These are phyloP conservation scores for Solanum chilense DNA, from an alignment of 257 asterid species.

Conservation along the genomic window DNA sequence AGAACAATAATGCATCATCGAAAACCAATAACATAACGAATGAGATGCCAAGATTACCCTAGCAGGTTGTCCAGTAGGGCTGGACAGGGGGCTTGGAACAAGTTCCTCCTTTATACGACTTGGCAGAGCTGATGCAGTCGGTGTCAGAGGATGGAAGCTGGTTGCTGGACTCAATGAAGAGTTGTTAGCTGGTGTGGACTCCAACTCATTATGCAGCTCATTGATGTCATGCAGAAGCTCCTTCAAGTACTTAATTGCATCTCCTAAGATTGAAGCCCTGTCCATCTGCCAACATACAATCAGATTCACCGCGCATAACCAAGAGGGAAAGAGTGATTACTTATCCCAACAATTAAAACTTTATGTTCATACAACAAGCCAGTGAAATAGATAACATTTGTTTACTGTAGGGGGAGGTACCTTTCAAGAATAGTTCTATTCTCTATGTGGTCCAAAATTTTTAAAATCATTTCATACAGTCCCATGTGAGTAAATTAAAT, in stretches of 20 bases:
- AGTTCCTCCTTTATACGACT: conserved; percentile 57
- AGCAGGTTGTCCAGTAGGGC: conserved; percentile 65
- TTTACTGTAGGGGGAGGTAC: conserved; percentile 3
- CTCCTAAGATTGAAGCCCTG: conserved; percentile 77
- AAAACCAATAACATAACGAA: not conserved
- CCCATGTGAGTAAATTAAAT: conserved; percentile 83
- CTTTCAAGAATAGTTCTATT: conserved; percentile 12
- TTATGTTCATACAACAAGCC: not conserved
- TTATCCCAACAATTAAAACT: not conserved
- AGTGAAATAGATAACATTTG: not conserved
- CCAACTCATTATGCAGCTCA: conserved; percentile 64
- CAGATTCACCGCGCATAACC: not conserved
- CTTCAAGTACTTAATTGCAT: conserved; percentile 63
- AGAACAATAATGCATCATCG: not conserved
- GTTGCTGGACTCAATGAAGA: conserved; percentile 25
- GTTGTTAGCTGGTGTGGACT: conserved; percentile 33
- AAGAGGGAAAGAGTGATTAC: not conserved
- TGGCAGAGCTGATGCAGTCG: conserved; percentile 36
- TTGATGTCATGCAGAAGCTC: conserved; percentile 61
- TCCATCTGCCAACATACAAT: conserved; percentile 42
- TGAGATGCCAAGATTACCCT: conserved; percentile 23
- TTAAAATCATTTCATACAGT: conserved; percentile 51
- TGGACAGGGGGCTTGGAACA: conserved; percentile 46
- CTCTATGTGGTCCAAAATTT: conserved; percentile 38
- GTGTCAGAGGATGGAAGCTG: conserved; percentile 42